Base-by-base conservation (phyloP, 305 asterid species). In the Salvia sclarea region DNA sequence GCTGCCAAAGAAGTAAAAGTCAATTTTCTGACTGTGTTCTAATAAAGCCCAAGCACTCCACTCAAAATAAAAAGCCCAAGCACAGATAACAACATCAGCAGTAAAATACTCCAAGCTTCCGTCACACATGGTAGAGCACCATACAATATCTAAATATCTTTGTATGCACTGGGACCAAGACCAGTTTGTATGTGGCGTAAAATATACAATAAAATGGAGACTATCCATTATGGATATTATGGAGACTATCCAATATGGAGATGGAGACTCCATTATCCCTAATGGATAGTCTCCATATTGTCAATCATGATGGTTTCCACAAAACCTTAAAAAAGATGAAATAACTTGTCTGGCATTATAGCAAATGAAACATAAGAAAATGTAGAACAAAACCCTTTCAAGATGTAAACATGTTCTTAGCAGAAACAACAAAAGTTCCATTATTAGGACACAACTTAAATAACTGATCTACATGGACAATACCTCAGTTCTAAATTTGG, bases 401-500 rank as follows among this genome's bases (percentile, higher is more conserved):
- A 66, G 53, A 49, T 54, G 69, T 28, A 64, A 68, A 33, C 65
- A 61, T 17, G 65, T 53, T 61, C 18, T 63, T 24, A 49, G 56
- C 37, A 67, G 44, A 48, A 73, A 66, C 40, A 18, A 61, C 44
- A 25, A 21, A 22, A 75, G 63, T 57, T 40, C 16, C 52, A 55
- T n/a, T 24, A 38, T 66, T 16, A 55, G 30, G 59, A 55, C 64
- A 61, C 49, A 69, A 41, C 64, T 69, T 37, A 57, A 65, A 52
- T 8, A 22, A 20, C 45, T 50, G 49, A 69, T 60, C 38, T 2
- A 59, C 10, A 58, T 5, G 60, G 75, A 78, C 58, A 74, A 37
- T 64, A 95, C 99, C 99, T 95, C 85, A 95, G 96, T 52, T 86
- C 86, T 75, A 95, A 75, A 85, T 91, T 88, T 53, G 99, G 99